Conservation (phyloP, 176 grass and related monocot genomes). For the Musa troglodytarum region DNA sequence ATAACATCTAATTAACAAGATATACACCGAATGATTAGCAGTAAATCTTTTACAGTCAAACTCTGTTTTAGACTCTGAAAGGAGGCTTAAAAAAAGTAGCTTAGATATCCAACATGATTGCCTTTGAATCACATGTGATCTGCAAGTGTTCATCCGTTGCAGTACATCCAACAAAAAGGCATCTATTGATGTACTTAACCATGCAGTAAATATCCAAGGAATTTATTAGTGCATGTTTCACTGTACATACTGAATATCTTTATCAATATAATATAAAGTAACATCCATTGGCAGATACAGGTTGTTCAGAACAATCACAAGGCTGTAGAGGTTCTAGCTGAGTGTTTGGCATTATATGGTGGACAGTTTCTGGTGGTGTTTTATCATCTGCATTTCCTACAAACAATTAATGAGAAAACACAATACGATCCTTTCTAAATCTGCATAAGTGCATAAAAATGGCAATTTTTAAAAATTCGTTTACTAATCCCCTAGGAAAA, state of each 20-base stretch:
- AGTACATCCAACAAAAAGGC: no score
- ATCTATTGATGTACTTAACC: no score
- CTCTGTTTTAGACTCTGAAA: no score
- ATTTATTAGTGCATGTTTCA: neutral
- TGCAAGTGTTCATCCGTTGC: no score
- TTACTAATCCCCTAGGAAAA: neutral
- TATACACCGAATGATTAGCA: no score
- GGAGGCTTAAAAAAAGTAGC: no score
- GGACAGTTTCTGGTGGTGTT: conserved; percentile 38
- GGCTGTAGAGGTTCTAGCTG: conserved; percentile 38
- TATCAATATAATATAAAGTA: conserved; percentile 28
- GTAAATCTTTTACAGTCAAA: no score
- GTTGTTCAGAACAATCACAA: conserved; percentile 40
- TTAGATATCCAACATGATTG: no score
- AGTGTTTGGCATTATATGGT: conserved; percentile 36
- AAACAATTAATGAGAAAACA: conserved; percentile 9
- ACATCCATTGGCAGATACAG: conserved; percentile 39
- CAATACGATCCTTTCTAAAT: neutral
- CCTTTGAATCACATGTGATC: no score
- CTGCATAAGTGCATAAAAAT: neutral
- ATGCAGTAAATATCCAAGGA: no score
- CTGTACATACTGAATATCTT: neutral
- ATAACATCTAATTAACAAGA: no score
- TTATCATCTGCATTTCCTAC: conserved; percentile 50
- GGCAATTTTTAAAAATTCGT: neutral